Evolutionary conservation across 2,329 filamentous ascomycete genomes (phyloP), one percentile per base, ranked within the genome.

Genomic region (Paramyrothecium sp.): DNA sequence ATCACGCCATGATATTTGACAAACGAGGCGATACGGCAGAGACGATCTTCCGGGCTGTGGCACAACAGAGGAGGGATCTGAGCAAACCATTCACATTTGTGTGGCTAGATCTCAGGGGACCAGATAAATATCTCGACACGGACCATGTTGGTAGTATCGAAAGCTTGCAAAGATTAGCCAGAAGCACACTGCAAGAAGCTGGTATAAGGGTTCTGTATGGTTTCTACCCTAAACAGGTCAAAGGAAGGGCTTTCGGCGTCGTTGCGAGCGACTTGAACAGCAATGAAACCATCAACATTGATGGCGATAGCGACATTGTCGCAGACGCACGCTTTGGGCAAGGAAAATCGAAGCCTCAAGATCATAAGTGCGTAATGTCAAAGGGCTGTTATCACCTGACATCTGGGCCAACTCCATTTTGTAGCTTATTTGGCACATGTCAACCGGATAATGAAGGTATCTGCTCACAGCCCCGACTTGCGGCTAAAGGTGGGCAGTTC

Each of bases 71-170:
- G 2, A 33, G 30, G 17, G n/a, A 22, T 2, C 26, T 30, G 4
- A 54, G 56, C 54, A 52, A 46, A 26, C 49, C 54, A 52, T n/a
- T 58, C 17, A 38, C 44, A 21, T 58, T 58, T n/a, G 58, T 60
- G 4, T 60, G 58, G 58, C 50, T 60, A 10, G 58, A 56, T 33
- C 46, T 60, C 22, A 56, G 56, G 22, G 56, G 55, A 41, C 56
- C 58, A 11, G 56, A 60, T 17, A 26, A 16, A 13, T 21, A 26
- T n/a, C 11, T 21, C 11, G 3, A n/a, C n/a, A 46, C 38, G 53
- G 16, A 4, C 20, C 34, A 16, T 13, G 19, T 26, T 11, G 19
- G 3, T 1, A 54, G 26, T 17, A 53, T 60, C 54, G 46, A 51
- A 7, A 22, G 21, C 1, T 56, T 60, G 12, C 30, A 53, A 8